A percentile compares a stretch with the other conserved stretches of the same genome.
Evolutionary conservation across 768 basidiomycete genomes (phyloP).

Genomic region (Zangia roseola): DNA sequence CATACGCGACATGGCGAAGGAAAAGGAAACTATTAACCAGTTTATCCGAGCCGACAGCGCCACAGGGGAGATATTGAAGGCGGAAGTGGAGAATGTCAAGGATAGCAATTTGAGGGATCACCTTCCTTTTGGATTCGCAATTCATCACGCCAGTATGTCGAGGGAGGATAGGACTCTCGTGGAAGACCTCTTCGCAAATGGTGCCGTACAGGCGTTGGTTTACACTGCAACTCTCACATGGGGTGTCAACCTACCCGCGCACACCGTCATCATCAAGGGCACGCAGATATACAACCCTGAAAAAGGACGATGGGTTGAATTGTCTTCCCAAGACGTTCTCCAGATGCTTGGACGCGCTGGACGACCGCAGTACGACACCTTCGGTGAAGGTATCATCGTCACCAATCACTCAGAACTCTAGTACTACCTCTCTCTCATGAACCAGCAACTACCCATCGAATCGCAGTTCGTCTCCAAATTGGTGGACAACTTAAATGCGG

Average conservation of each 20-base stretch:
- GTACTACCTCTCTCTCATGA: no score
- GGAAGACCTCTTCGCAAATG: no score
- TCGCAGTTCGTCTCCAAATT: conserved; percentile 89
- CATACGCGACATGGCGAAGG: conserved; percentile 91
- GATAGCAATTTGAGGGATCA: conserved; percentile 85
- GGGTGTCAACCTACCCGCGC: conserved; percentile 98
- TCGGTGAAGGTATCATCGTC: no score
- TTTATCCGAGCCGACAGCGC: conserved; percentile 95
- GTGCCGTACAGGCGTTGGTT: no score
- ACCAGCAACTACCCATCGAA: no score
- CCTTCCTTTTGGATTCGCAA: conserved; percentile 94
- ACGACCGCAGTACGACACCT: no score
- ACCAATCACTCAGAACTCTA: no score
- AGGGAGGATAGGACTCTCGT: no score
- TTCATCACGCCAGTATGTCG: conserved; percentile 97
- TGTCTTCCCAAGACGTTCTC: no score
- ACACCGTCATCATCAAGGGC: conserved; percentile 99
- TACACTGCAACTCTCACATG: no score
- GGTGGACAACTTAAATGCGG: conserved; percentile 95
- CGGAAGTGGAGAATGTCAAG: conserved; percentile 79
- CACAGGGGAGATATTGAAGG: conserved; percentile 82
- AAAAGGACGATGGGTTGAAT: no score
- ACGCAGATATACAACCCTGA: conserved; percentile 99
- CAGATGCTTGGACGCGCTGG: no score
- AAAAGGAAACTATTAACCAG: conserved; percentile 94